A percentile compares a stretch with the other conserved stretches of the same genome.
phyloP scores from a whole-genome alignment of 1,139 yeast genomes.

The Suhomyces bolitotheri region DNA sequence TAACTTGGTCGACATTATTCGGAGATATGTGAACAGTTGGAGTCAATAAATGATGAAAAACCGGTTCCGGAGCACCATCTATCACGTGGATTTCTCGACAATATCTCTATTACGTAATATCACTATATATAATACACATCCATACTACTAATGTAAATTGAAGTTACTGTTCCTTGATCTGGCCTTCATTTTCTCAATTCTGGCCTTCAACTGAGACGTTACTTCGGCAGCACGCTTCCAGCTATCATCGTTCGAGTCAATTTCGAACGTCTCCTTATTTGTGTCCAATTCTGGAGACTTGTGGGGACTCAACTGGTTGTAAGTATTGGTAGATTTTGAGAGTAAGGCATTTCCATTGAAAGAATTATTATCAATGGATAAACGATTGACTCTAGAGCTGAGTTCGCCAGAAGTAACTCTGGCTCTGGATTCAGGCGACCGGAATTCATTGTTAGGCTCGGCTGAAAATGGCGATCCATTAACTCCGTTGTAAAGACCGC shows the following conservation, averaged over 20 bases:
- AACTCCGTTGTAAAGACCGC: constrained; percentile 12
- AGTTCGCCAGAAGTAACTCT: constrained; percentile 41
- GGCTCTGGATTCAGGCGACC: constrained; percentile 16
- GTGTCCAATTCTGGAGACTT: constrained; percentile 15
- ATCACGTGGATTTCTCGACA: constrained; percentile 1
- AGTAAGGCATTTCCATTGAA: constrained; percentile 20
- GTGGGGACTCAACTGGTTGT: constrained; percentile 24
- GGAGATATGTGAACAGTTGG: constrained; percentile 29
- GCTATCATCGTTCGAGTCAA: constrained; percentile 59
- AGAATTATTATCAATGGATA: constrained; percentile 43
- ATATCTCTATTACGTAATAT: too few relatives aligned
- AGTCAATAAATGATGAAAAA: constrained; percentile 5
- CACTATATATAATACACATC: constrained; percentile 5
- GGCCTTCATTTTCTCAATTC: constrained; percentile 89
- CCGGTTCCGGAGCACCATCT: constrained; percentile 9
- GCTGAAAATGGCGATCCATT: constrained; percentile 10
- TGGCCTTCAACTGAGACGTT: constrained; percentile 77
- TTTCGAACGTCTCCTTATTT: constrained; percentile 23
- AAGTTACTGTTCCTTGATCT: constrained; percentile 38
- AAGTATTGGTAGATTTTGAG: constrained; percentile 14
- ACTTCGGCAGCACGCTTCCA: constrained; percentile 93
- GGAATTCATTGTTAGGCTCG: constrained; percentile 7
- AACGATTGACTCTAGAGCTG: constrained; percentile 45
- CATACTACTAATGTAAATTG: constrained; percentile 10
- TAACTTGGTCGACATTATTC: constrained; percentile 52